Evolutionary conservation across 148 eudicot species (phyloP).

Genomic region (Rhododendron ovatum): DNA sequence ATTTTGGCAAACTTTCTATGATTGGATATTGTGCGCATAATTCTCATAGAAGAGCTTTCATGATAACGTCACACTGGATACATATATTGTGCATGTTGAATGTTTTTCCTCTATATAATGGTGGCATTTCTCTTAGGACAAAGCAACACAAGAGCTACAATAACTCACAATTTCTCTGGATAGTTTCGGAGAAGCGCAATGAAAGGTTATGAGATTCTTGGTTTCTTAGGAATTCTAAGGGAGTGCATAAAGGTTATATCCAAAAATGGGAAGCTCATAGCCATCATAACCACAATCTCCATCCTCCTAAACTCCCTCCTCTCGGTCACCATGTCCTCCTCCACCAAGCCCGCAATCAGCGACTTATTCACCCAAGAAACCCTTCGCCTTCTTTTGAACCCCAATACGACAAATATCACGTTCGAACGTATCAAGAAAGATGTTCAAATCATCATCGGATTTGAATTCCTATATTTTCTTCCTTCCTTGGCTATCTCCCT

Average conservation of each 20-base stretch:
- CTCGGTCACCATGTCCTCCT: neutral
- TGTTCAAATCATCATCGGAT: neutral
- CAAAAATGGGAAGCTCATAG: constrained; percentile 19
- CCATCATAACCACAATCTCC: neutral
- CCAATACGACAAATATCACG: neutral
- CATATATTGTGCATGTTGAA: neutral
- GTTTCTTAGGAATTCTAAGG: constrained; percentile 15
- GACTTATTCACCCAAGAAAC: neutral
- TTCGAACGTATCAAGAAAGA: neutral
- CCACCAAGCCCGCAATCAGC: neutral
- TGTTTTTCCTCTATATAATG: neutral
- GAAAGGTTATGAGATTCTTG: neutral
- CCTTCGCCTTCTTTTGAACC: neutral
- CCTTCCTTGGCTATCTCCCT: neutral
- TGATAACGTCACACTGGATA: neutral
- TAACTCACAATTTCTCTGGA: neutral
- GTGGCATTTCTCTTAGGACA: neutral
- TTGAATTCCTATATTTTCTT: neutral
- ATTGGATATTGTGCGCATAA: neutral
- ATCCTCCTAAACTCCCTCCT: constrained; percentile 1
- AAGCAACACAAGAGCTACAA: neutral
- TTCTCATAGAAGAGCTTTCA: neutral
- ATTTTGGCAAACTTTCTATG: too few species aligned
- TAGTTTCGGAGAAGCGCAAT: neutral
- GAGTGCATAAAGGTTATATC: constrained; percentile 17